Percentiles rank a stretch among this genome's conserved stretches.
Evolutionary conservation across 179 eudicot genomes (phyloP).

Genomic region (Patellifolia procumbens): DNA sequence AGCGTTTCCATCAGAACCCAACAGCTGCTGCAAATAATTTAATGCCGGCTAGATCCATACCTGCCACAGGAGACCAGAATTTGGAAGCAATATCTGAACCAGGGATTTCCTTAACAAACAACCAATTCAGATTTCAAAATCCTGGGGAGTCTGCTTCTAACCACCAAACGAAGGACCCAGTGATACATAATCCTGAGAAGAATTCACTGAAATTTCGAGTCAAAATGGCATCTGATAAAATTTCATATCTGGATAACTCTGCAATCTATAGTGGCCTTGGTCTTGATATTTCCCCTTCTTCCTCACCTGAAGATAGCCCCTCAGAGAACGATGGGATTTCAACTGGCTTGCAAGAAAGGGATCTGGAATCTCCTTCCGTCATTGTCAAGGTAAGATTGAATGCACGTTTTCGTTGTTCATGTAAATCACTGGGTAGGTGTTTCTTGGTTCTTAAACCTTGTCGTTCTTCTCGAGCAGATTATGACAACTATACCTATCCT

Average conservation of each 20-base stretch:
- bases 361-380: conserved; percentile 36
- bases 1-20: conserved; percentile 26
- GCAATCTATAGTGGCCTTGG: conserved; percentile 43
- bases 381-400: conserved; percentile 36
- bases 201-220: conserved; percentile 33
- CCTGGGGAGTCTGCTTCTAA: conserved; percentile 24
- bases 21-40: conserved; percentile 14
- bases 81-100: conserved; percentile 17
- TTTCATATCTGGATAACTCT: conserved; percentile 26
- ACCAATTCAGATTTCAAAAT: conserved; percentile 18
- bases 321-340: conserved; percentile 21
- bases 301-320: conserved; percentile 37
- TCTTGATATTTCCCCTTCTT: conserved; percentile 40
- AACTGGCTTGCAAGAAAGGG: conserved; percentile 20
- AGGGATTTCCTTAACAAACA: conserved; percentile 21
- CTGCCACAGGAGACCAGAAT: conserved; percentile 16
- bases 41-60: conserved; percentile 17
- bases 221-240: conserved; percentile 31
- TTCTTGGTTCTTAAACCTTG: conserved; percentile 12
- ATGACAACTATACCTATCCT: conserved; percentile 34
- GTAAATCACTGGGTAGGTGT: conserved; percentile 7
- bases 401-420: conserved; percentile 8
- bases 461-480: conserved; percentile 26
- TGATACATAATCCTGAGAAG: conserved; percentile 18
- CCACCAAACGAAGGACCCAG: conserved; percentile 2